A percentile compares a stretch with the other conserved stretches of the same genome.
These are phyloP conservation scores for Penicillium parvum DNA, from an alignment of 495 filamentous ascomycete genomes.

Conservation along the genomic window DNA sequence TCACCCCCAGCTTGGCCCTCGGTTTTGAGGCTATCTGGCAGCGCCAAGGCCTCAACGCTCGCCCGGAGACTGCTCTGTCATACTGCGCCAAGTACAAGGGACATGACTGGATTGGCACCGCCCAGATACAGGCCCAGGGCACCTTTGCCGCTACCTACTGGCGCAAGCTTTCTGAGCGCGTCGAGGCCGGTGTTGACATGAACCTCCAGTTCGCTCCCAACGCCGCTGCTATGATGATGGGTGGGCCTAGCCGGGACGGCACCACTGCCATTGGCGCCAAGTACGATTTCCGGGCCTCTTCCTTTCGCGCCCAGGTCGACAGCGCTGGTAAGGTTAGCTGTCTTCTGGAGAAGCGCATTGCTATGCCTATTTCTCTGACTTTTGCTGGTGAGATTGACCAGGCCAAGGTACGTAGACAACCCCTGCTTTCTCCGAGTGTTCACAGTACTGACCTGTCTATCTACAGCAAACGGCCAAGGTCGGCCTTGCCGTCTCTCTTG, in stretches of 20 bases:
- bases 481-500: slow-evolving; percentile 90
- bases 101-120: slow-evolving; percentile 84
- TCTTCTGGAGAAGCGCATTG: slow-evolving; percentile 91
- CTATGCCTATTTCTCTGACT: slow-evolving; percentile 81
- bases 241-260: slow-evolving; percentile 72
- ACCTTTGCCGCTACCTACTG: slow-evolving; percentile 91
- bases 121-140: slow-evolving; percentile 78
- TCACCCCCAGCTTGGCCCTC: slow-evolving; percentile 82
- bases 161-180: slow-evolving; percentile 87
- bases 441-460: slow-evolving; percentile 12
- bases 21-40: slow-evolving; percentile 95
- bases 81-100: slow-evolving; percentile 89
- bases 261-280: slow-evolving; percentile 89
- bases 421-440: not conserved
- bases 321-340: slow-evolving; percentile 89
- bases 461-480: slow-evolving; percentile 88
- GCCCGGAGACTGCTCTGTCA: slow-evolving; percentile 77
- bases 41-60: slow-evolving; percentile 67
- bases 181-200: slow-evolving; percentile 93
- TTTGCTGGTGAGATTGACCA: slow-evolving; percentile 98
- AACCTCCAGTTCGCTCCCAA: slow-evolving; percentile 76
- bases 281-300: slow-evolving; percentile 94
- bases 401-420: slow-evolving; percentile 65
- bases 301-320: slow-evolving; percentile 93
- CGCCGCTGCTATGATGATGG: slow-evolving; percentile 61